phyloP scores from a whole-genome alignment of 805 yeast genomes.

The Saccharomycopsis fermentans region DNA sequence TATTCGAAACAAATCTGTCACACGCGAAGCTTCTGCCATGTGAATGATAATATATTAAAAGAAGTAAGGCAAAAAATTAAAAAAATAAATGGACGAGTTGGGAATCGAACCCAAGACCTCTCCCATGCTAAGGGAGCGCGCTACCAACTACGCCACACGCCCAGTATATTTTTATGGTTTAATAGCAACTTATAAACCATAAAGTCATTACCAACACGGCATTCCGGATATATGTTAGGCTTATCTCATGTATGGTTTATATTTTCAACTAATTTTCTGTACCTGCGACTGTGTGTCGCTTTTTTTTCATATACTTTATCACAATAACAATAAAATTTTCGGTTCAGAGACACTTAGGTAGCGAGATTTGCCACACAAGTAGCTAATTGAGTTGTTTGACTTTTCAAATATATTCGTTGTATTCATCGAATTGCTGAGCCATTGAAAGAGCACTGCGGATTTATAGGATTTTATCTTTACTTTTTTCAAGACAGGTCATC shows the following conservation, averaged over 20 bases:
- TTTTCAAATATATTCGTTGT: no score
- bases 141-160: constrained; percentile 82
- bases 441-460: no score
- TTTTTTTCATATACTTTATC: background rate
- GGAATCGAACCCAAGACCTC: constrained; percentile 20
- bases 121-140: constrained; percentile 34
- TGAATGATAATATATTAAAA: no score
- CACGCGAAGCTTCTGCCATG: no score
- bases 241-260: background rate
- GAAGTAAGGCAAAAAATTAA: no score
- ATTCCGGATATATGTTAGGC: background rate
- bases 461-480: no score
- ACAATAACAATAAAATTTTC: background rate
- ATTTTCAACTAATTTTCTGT: no score
- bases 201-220: background rate
- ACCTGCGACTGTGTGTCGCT: no score
- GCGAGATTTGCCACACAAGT: background rate
- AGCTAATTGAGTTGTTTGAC: background rate
- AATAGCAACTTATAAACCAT: no score
- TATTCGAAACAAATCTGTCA: no score
- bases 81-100: constrained; percentile 4
- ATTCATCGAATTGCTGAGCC: no score
- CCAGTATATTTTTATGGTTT: constrained; percentile 24
- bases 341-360: background rate
- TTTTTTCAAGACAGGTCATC: no score